Evolutionary conservation across 768 basidiomycete species (phyloP), one percentile per base, ranked within the genome.

Genomic region (Strobilomyces confusus): DNA sequence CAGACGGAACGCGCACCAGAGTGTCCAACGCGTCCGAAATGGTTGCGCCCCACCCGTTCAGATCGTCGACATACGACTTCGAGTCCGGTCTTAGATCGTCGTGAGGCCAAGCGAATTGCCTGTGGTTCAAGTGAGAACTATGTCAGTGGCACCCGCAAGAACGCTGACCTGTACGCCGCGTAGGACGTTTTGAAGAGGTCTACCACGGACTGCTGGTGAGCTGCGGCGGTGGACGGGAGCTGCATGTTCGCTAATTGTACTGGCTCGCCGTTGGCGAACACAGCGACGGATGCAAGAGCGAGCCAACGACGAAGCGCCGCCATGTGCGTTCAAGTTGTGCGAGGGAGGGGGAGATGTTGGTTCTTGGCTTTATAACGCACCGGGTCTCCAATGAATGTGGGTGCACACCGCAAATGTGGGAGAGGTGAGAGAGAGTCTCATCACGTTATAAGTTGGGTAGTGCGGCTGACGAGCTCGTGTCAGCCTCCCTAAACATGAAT

Each of bases 21-120:
- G 86, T 86, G 44, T 66, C 65, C 72, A 89, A 64, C 0, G 79
- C 79, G 62, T 89, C 86, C 13, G 80, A 76, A 44, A 87, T 81
- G 17, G 80, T 74, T 33, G 85, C 84, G 38, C 85, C 86, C 84
- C 72, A 76, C 34, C 69, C 71, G 55, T 74, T 60, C 32, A 65
- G 65, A 30, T 51, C 63, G 49, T 78, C 75, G 5, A 37, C 58
- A 66, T 63, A 73, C 50, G 73, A 65, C 65, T 76, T 58, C 12
- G 70, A 73, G 17, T 80, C 62, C 0, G 84, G 84, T 5, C 71
- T 67, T 19, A 86, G 67, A 47, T 86, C 78, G 48, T 87, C 86
- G 55, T 85, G 80, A 0, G 80, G 78, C 63, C 74, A 83, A 0
- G 86, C 84, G 55, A 76, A 77, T 30, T 73, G 54, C 60, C 84